A percentile compares a stretch with the other conserved stretches of the same genome.
Evolutionary conservation across 768 basidiomycete genomes (phyloP).

Genomic region (Naganishia vishniacii): DNA sequence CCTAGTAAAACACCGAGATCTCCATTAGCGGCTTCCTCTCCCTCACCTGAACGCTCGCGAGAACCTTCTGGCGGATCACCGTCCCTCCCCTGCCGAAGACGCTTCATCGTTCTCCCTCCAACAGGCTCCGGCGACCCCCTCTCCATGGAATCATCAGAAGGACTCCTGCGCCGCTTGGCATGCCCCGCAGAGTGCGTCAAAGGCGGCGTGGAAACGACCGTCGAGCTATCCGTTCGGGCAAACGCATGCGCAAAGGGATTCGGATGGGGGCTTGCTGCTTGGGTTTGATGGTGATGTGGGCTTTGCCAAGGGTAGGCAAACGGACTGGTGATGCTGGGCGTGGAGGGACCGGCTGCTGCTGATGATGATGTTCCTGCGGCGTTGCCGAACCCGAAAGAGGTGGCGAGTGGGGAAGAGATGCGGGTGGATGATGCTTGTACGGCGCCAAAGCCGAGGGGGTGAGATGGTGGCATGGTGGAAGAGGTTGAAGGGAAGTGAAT

Average conservation of each 20-base stretch:
- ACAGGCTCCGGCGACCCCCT: neutral
- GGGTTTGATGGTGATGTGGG: neutral
- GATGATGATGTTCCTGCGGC: too few relatives aligned
- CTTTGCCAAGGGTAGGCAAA: neutral
- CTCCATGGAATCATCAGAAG: neutral
- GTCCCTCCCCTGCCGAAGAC: neutral
- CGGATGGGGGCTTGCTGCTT: neutral
- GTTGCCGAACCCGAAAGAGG: neutral
- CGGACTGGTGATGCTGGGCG: neutral
- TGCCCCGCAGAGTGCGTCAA: neutral
- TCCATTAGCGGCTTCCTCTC: neutral
- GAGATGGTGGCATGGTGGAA: neutral
- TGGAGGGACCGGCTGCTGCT: neutral
- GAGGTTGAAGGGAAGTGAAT: neutral
- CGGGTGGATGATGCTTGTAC: neutral
- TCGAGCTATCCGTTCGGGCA: neutral
- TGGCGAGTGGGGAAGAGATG: conserved; percentile 11
- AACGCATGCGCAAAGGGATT: conserved; percentile 9
- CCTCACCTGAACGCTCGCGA: neutral
- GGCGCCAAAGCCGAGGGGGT: neutral
- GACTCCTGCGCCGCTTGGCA: neutral
- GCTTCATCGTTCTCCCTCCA: neutral
- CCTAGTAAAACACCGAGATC: conserved; percentile 14
- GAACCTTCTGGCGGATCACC: too few relatives aligned
- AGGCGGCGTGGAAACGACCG: too few relatives aligned